phyloP scores from a whole-genome alignment of 495 filamentous ascomycete genomes.

The Venustampulla echinocandica region DNA sequence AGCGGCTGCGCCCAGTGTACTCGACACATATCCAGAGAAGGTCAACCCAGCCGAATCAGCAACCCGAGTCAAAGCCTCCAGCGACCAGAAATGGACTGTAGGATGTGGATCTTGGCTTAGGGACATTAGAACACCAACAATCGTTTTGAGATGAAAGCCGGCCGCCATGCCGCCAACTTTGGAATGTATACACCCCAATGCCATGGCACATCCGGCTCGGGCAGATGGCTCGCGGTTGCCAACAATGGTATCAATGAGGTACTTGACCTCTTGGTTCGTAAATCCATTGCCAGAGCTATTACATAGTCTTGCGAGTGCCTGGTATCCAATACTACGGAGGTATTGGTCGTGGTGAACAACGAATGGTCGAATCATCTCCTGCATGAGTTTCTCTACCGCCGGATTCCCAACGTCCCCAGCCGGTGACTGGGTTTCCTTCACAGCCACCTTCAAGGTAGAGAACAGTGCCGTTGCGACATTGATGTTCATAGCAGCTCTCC shows the following conservation, averaged over 20 bases:
- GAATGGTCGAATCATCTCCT: conserved; percentile 74
- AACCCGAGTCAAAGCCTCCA: conserved; percentile 79
- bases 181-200: conserved; percentile 85
- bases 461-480: conserved; percentile 81
- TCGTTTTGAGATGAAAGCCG: conserved; percentile 92
- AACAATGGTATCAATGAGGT: conserved; percentile 88
- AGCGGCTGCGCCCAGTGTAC: conserved; percentile 83
- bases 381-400: conserved; percentile 77
- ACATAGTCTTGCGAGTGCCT: conserved; percentile 84
- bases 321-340: conserved; percentile 75
- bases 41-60: conserved; percentile 89
- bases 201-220: conserved; percentile 87
- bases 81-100: conserved; percentile 89
- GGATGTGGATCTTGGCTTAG: conserved; percentile 94
- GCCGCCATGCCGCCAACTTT: conserved; percentile 98
- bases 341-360: conserved; percentile 75
- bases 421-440: conserved; percentile 64
- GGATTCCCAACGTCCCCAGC: conserved; percentile 64
- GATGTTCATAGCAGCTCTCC: conserved; percentile 81
- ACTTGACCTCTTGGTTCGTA: conserved; percentile 82
- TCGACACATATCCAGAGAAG: conserved; percentile 82
- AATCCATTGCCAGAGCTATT: conserved; percentile 80
- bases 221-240: conserved; percentile 86
- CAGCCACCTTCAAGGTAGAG: conserved; percentile 71
- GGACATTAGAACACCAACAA: conserved; percentile 90